phyloP scores from a whole-genome alignment of 768 basidiomycete species.

The Lactarius indigo region DNA sequence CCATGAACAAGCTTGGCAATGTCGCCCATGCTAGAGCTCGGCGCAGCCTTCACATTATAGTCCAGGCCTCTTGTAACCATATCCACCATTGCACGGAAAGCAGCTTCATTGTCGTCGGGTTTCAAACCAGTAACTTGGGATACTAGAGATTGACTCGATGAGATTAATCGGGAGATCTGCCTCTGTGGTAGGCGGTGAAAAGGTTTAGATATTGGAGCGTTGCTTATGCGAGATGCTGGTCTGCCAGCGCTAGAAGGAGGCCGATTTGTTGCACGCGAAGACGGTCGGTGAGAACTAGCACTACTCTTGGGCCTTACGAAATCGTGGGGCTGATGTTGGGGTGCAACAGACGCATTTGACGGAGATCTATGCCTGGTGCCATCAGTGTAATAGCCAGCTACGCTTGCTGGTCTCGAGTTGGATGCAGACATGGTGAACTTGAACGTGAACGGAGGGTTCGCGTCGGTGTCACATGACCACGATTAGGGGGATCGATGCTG shows the following conservation, averaged over 20 bases:
- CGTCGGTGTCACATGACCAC: background rate
- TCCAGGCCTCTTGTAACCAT: slow-evolving; percentile 60
- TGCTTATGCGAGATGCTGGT: slow-evolving; percentile 32
- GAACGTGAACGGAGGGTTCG: background rate
- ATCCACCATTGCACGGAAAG: slow-evolving; percentile 50
- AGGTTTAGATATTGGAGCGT: slow-evolving; percentile 33
- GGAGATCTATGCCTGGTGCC: slow-evolving; percentile 6
- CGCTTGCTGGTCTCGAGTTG: slow-evolving; percentile 29
- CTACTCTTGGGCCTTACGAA: slow-evolving; percentile 46
- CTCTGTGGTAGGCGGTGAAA: slow-evolving; percentile 51
- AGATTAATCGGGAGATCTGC: slow-evolving; percentile 48
- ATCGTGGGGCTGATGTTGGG: slow-evolving; percentile 39
- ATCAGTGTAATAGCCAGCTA: slow-evolving; percentile 11
- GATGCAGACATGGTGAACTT: slow-evolving; percentile 27
- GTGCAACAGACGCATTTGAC: slow-evolving; percentile 29
- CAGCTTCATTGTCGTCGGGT: slow-evolving; percentile 40
- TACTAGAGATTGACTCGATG: slow-evolving; percentile 53
- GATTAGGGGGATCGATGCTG: background rate
- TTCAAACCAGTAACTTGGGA: slow-evolving; percentile 51
- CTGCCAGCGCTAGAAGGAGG: slow-evolving; percentile 33
- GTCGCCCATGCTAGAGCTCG: slow-evolving; percentile 50
- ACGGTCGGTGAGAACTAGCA: slow-evolving; percentile 42
- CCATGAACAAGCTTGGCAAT: slow-evolving; percentile 54
- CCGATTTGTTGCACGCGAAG: slow-evolving; percentile 40
- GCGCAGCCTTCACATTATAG: slow-evolving; percentile 51